Evolutionary conservation across 169 alveolate species (phyloP).

Genomic region (Plasmodium falciparum): DNA sequence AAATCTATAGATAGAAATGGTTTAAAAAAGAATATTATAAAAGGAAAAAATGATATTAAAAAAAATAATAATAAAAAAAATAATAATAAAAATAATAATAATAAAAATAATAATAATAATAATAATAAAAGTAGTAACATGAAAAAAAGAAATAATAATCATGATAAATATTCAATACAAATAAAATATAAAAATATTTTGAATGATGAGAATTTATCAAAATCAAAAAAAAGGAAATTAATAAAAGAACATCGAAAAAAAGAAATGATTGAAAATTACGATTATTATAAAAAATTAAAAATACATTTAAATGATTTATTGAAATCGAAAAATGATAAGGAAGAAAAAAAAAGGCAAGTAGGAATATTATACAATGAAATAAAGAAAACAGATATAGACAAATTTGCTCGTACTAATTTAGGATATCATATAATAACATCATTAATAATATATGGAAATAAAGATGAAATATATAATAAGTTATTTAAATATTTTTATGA

Average conservation of each 20-base stretch:
- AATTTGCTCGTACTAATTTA: constrained; percentile 64
- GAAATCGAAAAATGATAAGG: constrained; percentile 43
- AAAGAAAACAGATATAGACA: constrained; percentile 39
- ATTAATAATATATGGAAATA: constrained; percentile 37
- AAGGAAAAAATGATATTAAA: not conserved
- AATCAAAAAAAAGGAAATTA: constrained; percentile 62
- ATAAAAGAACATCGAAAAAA: constrained; percentile 68
- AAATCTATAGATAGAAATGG: too few species aligned
- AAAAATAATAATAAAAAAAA: not conserved
- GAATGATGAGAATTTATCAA: constrained; percentile 68
- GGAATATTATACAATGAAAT: constrained; percentile 9
- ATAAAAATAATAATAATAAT: not conserved
- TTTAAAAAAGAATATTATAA: too few species aligned
- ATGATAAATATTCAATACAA: not conserved
- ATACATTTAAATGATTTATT: constrained; percentile 38
- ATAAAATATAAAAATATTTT: constrained; percentile 56
- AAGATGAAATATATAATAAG: constrained; percentile 50
- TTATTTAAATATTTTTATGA: constrained; percentile 20
- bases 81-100: not conserved
- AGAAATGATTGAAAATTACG: constrained; percentile 47
- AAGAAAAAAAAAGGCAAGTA: constrained; percentile 41
- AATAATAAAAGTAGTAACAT: not conserved
- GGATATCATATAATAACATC: constrained; percentile 68
- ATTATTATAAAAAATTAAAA: constrained; percentile 59
- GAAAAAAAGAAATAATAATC: not conserved